Base-by-base conservation (phyloP, 1,284 basidiomycete species). In the Malassezia restricta region DNA sequence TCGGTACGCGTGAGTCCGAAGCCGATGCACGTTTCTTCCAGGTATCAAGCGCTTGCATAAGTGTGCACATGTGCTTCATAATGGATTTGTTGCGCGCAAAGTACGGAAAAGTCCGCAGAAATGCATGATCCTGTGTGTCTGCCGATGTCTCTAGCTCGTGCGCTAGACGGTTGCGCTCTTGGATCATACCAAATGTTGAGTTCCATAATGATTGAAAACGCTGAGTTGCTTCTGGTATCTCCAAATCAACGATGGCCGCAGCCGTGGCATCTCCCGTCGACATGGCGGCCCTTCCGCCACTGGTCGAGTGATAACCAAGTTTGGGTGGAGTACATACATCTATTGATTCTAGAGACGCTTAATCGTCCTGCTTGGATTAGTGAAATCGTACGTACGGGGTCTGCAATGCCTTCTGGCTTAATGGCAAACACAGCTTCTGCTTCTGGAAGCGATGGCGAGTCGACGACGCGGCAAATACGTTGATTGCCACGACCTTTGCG, bases 361-460 rank as follows among this genome's bases (percentile, higher is more conserved):
- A 54, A 29, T 54, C 51, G 46, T 54, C 51, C 51, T 54, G 37
- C 8, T 3, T 11, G 20, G 32, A 40, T 54, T 12, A 54, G 52
- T 31, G 29, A 8, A 28, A 4, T 12, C 2, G 33, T 27, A 49
- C 47, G 24, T 40, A 49, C 52, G 0, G 74, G 73, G 46, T 76
- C 75, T 15, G 63, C 60, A 44, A 76, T 76, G 35, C 75, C 75
- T 40, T 75, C 69, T 12, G 70, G 65, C 24, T 66, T 70, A 74
- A 99, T 98, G 29, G 89, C 86, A 74, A 96, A 98, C 58, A 87
- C 85, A 3, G 86, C 89, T 73, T 98, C 92, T 54, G 87, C 88
- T 75, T 99, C 94, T 6, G 94, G 94, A 39, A 99, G 78, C 76
- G 91, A 96, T 0, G 94, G 94, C 6, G 90, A 95, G 76, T 98